phyloP scores from a whole-genome alignment of 2,329 filamentous ascomycete genomes.

The Fusarium sp. region DNA sequence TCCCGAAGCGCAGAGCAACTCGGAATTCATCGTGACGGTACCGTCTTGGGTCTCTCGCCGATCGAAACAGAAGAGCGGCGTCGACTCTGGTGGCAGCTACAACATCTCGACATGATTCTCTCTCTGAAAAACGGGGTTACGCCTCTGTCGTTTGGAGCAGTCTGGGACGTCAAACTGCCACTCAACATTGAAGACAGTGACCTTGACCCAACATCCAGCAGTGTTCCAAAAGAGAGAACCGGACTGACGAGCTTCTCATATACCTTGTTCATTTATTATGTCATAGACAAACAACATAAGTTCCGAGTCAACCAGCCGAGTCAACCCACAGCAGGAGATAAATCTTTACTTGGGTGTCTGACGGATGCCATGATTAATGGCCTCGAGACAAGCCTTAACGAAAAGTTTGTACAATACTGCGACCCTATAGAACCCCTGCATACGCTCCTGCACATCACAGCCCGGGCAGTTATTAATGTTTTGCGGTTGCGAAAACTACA shows the following conservation, averaged over 20 bases:
- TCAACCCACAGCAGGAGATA: neutral
- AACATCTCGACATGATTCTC: conserved; percentile 17
- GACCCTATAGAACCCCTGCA: conserved; percentile 18
- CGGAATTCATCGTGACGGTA: conserved; percentile 28
- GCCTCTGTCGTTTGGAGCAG: conserved; percentile 11
- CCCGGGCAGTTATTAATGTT: conserved; percentile 18
- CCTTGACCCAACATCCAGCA: neutral
- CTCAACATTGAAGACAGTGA: conserved; percentile 31
- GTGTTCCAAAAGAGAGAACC: neutral
- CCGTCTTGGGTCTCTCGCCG: neutral
- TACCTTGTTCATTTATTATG: conserved; percentile 1
- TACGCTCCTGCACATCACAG: conserved; percentile 9
- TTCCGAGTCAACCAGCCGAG: neutral
- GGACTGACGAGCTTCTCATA: conserved; percentile 15
- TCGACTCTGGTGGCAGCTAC: conserved; percentile 30
- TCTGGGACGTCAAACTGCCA: conserved; percentile 28
- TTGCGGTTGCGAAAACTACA: conserved; percentile 18
- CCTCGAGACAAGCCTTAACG: conserved; percentile 13
- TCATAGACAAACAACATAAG: conserved; percentile 2
- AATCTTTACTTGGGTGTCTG: conserved; percentile 8
- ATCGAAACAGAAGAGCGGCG: conserved; percentile 31
- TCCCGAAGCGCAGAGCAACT: conserved; percentile 25
- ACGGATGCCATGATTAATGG: neutral
- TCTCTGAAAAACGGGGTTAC: conserved; percentile 14
- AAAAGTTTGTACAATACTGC: conserved; percentile 29